These are phyloP conservation scores for Eimeria necatrix DNA, from an alignment of 169 alveolate genomes.

Conservation along the genomic window DNA sequence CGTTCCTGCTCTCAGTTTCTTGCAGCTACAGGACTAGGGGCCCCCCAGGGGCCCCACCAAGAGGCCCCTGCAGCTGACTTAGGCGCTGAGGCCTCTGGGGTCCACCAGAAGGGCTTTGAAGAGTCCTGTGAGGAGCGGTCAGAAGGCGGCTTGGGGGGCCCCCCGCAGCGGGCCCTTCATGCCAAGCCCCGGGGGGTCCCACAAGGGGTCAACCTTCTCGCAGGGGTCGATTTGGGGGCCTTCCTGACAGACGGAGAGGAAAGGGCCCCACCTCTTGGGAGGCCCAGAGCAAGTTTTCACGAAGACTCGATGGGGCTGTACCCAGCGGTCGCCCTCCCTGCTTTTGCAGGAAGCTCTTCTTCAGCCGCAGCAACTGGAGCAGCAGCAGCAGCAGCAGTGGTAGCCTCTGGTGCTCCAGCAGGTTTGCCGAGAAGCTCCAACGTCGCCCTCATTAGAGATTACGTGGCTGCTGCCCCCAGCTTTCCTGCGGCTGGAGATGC, in stretches of 20 bases:
- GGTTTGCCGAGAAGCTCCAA: background rate
- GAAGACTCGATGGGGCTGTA: background rate
- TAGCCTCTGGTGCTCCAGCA: background rate
- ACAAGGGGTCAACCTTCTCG: background rate
- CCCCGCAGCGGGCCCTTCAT: background rate
- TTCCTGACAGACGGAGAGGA: background rate
- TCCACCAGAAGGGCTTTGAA: background rate
- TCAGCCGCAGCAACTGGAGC: background rate
- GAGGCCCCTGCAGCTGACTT: background rate
- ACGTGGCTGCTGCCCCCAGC: conserved; percentile 27
- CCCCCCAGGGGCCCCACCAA: background rate
- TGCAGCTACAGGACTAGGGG: background rate
- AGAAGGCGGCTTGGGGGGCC: background rate
- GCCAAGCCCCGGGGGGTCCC: background rate
- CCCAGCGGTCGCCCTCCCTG: conserved; percentile 53
- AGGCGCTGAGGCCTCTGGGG: background rate
- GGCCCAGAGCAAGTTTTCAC: background rate
- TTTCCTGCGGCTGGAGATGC: conserved; percentile 8
- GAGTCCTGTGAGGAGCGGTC: background rate
- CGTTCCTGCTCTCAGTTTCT: background rate
- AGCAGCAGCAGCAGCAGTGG: conserved; percentile 32
- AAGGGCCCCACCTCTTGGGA: background rate
- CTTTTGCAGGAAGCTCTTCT: background rate
- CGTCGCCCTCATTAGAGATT: background rate
- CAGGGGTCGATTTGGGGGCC: conserved; percentile 6